Percentiles rank a stretch among this genome's conserved stretches.
phyloP scores from a whole-genome alignment of 176 grass and related monocot genomes.

The Alopecurus myosuroides region DNA sequence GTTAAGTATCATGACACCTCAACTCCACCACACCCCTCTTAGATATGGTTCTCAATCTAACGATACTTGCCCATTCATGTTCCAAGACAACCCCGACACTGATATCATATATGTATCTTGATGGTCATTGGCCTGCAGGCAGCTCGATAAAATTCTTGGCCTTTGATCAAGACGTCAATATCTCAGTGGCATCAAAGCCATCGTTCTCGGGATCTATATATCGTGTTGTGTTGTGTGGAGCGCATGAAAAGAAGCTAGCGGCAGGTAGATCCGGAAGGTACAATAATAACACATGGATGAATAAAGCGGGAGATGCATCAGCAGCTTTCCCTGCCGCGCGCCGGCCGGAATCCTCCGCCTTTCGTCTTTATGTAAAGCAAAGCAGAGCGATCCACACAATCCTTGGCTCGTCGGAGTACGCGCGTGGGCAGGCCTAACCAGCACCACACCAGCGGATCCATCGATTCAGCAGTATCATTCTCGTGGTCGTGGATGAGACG shows the following conservation, averaged over 20 bases:
- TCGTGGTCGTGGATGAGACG: no score
- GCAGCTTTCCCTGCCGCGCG: no score
- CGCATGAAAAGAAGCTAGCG: background rate
- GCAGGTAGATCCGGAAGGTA: background rate
- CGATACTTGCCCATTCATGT: no score
- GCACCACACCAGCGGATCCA: background rate
- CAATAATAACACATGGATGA: background rate
- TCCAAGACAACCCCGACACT: no score
- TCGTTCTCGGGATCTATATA: background rate
- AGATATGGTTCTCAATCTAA: no score
- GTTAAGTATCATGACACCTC: no score
- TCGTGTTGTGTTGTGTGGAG: background rate
- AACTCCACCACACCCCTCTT: no score
- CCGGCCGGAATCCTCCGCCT: background rate
- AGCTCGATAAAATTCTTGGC: no score
- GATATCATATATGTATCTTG: background rate
- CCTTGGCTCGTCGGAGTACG: background rate
- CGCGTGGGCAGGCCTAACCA: background rate
- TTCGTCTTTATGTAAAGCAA: background rate
- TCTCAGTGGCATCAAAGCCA: background rate
- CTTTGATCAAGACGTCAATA: background rate
- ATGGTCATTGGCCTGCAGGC: background rate
- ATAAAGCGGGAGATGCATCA: background rate
- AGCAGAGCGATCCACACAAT: background rate
- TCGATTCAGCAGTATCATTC: no score